Evolutionary conservation across 2,329 filamentous ascomycete genomes (phyloP).

Genomic region (Tolypocladium paradoxum): DNA sequence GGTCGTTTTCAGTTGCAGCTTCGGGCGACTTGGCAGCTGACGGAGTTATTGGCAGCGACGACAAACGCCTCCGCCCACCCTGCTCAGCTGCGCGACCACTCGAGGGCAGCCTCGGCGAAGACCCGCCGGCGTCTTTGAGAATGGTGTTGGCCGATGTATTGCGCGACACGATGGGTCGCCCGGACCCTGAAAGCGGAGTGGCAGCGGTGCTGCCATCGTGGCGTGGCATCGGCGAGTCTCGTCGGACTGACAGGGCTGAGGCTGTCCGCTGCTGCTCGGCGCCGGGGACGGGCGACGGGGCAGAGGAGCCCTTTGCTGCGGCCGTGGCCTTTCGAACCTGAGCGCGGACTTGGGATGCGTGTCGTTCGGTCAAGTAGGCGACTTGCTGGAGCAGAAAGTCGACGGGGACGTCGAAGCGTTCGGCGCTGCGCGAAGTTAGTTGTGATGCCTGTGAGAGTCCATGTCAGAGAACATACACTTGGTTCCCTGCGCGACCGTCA

Average conservation of each 20-base stretch:
- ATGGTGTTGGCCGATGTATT: conserved; percentile 34
- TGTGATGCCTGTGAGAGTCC: conserved; percentile 4
- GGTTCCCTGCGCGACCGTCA: conserved; percentile 48
- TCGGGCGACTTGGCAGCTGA: conserved; percentile 13
- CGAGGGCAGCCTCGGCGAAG: conserved; percentile 16
- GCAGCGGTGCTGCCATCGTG: conserved; percentile 33
- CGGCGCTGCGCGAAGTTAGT: conserved; percentile 41
- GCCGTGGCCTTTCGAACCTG: conserved; percentile 72
- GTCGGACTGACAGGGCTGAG: conserved; percentile 46
- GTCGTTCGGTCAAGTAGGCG: conserved; percentile 84
- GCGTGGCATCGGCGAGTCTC: conserved; percentile 42
- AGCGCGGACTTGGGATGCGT: conserved; percentile 79
- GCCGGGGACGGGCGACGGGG: conserved; percentile 45
- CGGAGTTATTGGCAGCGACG: conserved; percentile 31
- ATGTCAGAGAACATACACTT: conserved; percentile 45
- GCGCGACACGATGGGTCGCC: conserved; percentile 34
- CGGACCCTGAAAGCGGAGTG: conserved; percentile 30
- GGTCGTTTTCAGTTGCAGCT: conserved; percentile 7
- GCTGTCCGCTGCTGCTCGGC: conserved; percentile 34
- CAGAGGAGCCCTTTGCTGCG: conserved; percentile 42
- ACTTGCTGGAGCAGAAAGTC: conserved; percentile 88
- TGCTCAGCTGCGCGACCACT: conserved; percentile 15
- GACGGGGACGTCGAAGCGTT: conserved; percentile 72
- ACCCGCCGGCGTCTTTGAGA: conserved; percentile 23
- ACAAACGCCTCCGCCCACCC: conserved; percentile 26